phyloP scores from a whole-genome alignment of 2,329 filamentous ascomycete species.

The Hypoxylon sp. region DNA sequence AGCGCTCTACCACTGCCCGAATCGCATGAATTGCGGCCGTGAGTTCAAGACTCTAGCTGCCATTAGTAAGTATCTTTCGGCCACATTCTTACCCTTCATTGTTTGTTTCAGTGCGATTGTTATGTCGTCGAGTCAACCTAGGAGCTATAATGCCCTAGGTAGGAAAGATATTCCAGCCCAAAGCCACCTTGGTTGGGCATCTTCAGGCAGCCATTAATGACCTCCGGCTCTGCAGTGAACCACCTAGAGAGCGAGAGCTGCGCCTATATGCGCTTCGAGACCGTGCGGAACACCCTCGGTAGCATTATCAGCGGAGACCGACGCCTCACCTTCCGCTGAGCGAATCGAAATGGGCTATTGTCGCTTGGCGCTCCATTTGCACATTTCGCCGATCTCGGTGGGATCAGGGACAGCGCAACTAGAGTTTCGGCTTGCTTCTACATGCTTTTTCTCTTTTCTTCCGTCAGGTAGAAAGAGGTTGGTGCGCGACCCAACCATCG shows the following conservation, averaged over 20 bases:
- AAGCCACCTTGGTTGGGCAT: neutral
- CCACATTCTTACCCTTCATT: neutral
- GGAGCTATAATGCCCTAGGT: neutral
- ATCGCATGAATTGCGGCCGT: constrained; percentile 33
- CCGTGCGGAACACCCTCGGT: constrained; percentile 26
- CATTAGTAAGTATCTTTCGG: constrained; percentile 43
- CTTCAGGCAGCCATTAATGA: constrained; percentile 5
- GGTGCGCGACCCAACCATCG: neutral
- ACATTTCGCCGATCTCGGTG: neutral
- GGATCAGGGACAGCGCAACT: neutral
- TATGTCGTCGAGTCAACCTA: neutral
- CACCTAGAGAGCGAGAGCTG: constrained; percentile 63
- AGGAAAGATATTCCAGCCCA: neutral
- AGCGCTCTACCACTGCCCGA: constrained; percentile 43
- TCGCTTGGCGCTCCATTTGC: neutral
- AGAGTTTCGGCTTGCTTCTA: neutral
- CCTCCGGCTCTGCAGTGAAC: constrained; percentile 51
- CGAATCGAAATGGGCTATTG: neutral
- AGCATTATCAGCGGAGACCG: constrained; percentile 31
- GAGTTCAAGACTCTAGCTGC: constrained; percentile 60
- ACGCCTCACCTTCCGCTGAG: constrained; percentile 29
- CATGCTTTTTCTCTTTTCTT: neutral
- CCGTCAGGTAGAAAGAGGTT: neutral
- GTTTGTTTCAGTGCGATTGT: neutral
- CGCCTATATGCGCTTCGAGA: constrained; percentile 56